Percentiles rank a stretch among this genome's conserved stretches.
Evolutionary conservation across 2,329 filamentous ascomycete species (phyloP).

Genomic region (Fonsecaea erecta): DNA sequence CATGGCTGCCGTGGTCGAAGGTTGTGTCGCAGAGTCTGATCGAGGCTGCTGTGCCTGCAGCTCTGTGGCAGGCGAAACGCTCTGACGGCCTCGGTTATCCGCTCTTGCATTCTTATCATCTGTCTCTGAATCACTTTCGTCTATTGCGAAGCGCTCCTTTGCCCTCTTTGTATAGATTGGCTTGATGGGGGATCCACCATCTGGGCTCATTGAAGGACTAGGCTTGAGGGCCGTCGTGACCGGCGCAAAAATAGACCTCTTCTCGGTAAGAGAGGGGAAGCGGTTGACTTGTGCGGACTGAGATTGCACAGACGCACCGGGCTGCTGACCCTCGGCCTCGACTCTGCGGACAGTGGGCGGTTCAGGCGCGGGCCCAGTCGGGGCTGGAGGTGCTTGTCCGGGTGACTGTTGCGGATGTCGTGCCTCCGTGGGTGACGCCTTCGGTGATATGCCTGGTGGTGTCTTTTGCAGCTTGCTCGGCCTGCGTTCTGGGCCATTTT

Average conservation of each 20-base stretch:
- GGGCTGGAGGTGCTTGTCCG: slow-evolving; percentile 15
- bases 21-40: slow-evolving; percentile 68
- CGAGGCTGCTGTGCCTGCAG: slow-evolving; percentile 52
- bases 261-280: slow-evolving; percentile 36
- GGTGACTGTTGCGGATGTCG: slow-evolving; percentile 31
- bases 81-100: slow-evolving; percentile 24
- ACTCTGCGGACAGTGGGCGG: slow-evolving; percentile 29
- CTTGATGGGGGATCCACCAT: slow-evolving; percentile 27
- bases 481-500: slow-evolving; percentile 58
- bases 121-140: slow-evolving; percentile 35
- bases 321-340: slow-evolving; percentile 17
- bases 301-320: slow-evolving; percentile 13
- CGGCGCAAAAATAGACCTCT: slow-evolving; percentile 34
- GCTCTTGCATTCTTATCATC: slow-evolving; percentile 30
- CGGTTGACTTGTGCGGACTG: slow-evolving; percentile 29
- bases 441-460: slow-evolving; percentile 50
- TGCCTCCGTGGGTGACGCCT: slow-evolving; percentile 39
- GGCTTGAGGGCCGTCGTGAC: slow-evolving; percentile 33
- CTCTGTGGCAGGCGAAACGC: slow-evolving; percentile 28
- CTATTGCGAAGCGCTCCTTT: slow-evolving; percentile 37
- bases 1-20: slow-evolving; percentile 30
- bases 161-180: slow-evolving; percentile 34
- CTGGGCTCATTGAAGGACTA: slow-evolving; percentile 25
- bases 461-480: slow-evolving; percentile 74
- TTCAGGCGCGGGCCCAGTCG: slow-evolving; percentile 26